Conservation (phyloP, 2,329 filamentous ascomycete species). For the Neocatenulostroma microsporum region DNA sequence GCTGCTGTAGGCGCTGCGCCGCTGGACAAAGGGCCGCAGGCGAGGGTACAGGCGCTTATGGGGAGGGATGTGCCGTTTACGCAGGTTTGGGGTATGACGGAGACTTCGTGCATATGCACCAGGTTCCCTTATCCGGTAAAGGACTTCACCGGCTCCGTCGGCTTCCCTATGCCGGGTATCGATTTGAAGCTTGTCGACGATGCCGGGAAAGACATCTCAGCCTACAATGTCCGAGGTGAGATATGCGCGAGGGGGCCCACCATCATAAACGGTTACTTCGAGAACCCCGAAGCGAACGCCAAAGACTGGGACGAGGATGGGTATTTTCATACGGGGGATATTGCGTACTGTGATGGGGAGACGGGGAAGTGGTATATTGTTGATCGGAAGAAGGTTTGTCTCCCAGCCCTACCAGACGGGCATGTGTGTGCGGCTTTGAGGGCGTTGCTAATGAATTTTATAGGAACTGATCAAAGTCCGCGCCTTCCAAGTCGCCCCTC, state of each 20-base stretch:
- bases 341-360: conserved; percentile 39
- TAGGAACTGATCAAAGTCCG: conserved; percentile 49
- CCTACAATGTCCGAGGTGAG: conserved; percentile 43
- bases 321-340: conserved; percentile 51
- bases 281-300: conserved; percentile 43
- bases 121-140: conserved; percentile 33
- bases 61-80: conserved; percentile 36
- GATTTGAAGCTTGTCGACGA: conserved; percentile 49
- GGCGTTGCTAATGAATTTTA: too few relatives aligned
- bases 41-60: conserved; percentile 39
- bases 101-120: conserved; percentile 32
- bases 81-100: conserved; percentile 44
- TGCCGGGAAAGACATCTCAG: conserved; percentile 46
- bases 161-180: conserved; percentile 37
- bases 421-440: too few relatives aligned
- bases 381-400: conserved; percentile 39
- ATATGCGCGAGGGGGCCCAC: conserved; percentile 48
- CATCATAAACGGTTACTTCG: conserved; percentile 48
- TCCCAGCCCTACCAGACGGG: too few relatives aligned
- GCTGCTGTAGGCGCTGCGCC: conserved; percentile 42
- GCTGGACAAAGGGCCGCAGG: conserved; percentile 44
- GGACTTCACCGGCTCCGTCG: conserved; percentile 39
- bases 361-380: conserved; percentile 50
- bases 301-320: conserved; percentile 45
- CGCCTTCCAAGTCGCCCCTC: conserved; percentile 47